These are phyloP conservation scores for Calonectria pseudoreteaudii DNA, from an alignment of 2,329 filamentous ascomycete species.

Conservation along the genomic window DNA sequence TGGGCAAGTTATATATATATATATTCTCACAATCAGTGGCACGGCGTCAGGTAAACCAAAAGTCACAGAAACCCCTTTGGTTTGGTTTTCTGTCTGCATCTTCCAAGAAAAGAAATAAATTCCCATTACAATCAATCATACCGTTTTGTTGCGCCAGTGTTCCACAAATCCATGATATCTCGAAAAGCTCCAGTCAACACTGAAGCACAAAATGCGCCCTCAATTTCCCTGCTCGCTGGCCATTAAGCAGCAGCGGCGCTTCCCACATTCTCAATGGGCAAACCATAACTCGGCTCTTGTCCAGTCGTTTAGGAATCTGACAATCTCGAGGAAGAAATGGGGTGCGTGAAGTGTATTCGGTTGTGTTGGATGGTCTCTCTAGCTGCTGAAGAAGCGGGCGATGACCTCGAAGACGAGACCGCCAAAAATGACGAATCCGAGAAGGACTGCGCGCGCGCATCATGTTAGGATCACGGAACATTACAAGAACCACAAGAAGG, in stretches of 20 bases:
- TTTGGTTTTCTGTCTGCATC: constrained; percentile 11
- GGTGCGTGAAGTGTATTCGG: constrained; percentile 7
- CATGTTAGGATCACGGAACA: constrained; percentile 15
- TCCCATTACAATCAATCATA: constrained; percentile 35
- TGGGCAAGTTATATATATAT: constrained; percentile 23
- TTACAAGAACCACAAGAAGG: too few relatives aligned
- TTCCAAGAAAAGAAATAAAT: constrained; percentile 26
- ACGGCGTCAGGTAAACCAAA: constrained; percentile 46
- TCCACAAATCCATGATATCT: constrained; percentile 42
- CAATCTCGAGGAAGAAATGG: constrained; percentile 20
- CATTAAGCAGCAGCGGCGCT: neutral
- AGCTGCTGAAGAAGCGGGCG: constrained; percentile 62
- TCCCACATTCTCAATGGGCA: constrained; percentile 16
- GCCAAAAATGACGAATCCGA: constrained; percentile 72
- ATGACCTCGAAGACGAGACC: constrained; percentile 69
- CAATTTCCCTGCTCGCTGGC: constrained; percentile 15
- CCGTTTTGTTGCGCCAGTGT: constrained; percentile 43
- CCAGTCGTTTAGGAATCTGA: constrained; percentile 13
- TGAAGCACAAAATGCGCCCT: constrained; percentile 33
- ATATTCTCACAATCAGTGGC: constrained; percentile 26
- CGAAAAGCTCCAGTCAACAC: constrained; percentile 29
- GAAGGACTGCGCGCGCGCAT: constrained; percentile 57
- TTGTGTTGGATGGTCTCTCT: constrained; percentile 25
- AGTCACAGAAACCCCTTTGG: constrained; percentile 36
- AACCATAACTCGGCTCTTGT: constrained; percentile 12